Percentiles rank a stretch among this genome's conserved stretches.
These are phyloP conservation scores for Boletus sensibilis DNA, from an alignment of 768 basidiomycete genomes.

Conservation along the genomic window DNA sequence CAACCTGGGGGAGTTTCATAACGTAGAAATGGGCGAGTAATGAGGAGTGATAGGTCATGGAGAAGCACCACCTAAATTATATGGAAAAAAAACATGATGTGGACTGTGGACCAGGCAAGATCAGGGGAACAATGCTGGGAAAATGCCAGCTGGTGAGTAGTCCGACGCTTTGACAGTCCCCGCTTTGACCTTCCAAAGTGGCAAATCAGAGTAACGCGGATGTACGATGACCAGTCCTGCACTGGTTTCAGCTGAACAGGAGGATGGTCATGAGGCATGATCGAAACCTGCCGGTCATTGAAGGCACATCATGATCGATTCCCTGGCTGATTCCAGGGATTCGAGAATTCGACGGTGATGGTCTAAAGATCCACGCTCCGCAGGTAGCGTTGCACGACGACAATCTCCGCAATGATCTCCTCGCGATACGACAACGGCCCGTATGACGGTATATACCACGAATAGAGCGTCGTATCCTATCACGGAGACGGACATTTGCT, in stretches of 20 bases:
- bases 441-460: neutral
- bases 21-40: slow-evolving; percentile 3
- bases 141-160: slow-evolving; percentile 7
- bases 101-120: slow-evolving; percentile 20
- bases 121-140: slow-evolving; percentile 19
- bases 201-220: neutral
- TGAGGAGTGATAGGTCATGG: slow-evolving; percentile 1
- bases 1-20: slow-evolving; percentile 9
- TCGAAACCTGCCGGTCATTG: slow-evolving; percentile 1
- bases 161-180: slow-evolving; percentile 5
- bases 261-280: slow-evolving; percentile 17
- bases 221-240: neutral
- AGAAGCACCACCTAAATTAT: slow-evolving; percentile 10
- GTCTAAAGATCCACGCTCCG: neutral
- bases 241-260: slow-evolving; percentile 14
- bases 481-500: slow-evolving; percentile 4
- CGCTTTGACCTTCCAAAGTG: slow-evolving; percentile 13
- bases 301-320: slow-evolving; percentile 1
- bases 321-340: neutral
- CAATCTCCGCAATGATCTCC: slow-evolving; percentile 19
- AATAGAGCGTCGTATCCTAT: neutral
- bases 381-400: slow-evolving; percentile 12
- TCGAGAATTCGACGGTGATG: slow-evolving; percentile 5
- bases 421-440: neutral
- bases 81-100: slow-evolving; percentile 19